Base-by-base conservation (phyloP, 148 eudicot genomes). In the Amaranthus cruentus region DNA sequence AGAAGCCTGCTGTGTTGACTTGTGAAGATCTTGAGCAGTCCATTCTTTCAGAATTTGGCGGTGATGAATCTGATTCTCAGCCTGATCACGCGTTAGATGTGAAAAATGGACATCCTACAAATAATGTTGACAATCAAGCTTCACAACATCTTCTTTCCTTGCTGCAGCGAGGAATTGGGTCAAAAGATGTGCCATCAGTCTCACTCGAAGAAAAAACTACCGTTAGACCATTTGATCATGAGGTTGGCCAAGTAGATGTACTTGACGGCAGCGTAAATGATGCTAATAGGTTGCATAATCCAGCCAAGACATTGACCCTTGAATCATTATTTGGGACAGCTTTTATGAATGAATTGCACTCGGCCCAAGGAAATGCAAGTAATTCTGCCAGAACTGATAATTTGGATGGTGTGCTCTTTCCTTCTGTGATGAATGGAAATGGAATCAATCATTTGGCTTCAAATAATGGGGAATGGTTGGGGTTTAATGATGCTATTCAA, bases 21-120 rank as follows among this genome's bases (percentile, higher is more conserved):
- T 96, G 99, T 76, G 96, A 92, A 84, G 96, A 92, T 85, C 89
- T 96, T 81, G 99, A 96, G 84, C 97, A 92, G 79, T 83, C 92
- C 15, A 87, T 96, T 52, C 86, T 96, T 55, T 96, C 89, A 4
- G 87, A 83, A 69, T 80, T 86, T 70, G 82, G 90, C 74, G 87
- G 75, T 57, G 85, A 69, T 64, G 81, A 75, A 59, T 55, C 84
- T 46, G 61, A 54, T 21, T 43, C 80, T 81, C 88, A 68, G 70
- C 75, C 78, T 77, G 5, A 54, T 66, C 75, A 59, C 71, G 67
- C 67, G 69, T 73, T 64, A 79, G 78, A 67, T 76, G 57, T 62
- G 75, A 81, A 82, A 48, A 63, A 55, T 67, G 79, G 74, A 67
- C 77, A 69, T 55, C 72, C 84, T 44, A 80, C 81, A 75, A 80